Conservation (phyloP, 1,284 basidiomycete genomes). For the Malassezia vespertilionis region DNA sequence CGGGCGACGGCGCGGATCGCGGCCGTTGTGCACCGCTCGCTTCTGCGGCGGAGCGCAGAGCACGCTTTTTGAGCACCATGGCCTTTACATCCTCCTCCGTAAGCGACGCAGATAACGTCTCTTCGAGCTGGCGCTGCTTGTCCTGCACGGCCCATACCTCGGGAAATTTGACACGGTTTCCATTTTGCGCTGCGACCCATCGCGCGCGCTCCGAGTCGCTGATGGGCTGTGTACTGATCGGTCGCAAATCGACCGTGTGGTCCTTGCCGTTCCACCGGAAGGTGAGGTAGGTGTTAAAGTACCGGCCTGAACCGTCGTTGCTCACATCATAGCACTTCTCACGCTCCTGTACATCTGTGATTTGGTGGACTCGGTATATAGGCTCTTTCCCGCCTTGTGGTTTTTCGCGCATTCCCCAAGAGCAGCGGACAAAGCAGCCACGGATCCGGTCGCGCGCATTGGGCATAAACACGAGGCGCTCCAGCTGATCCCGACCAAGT, state of each 20-base stretch:
- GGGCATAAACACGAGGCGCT: conserved; percentile 59
- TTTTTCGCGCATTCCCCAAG: conserved; percentile 37
- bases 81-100: conserved; percentile 31
- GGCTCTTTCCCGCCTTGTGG: conserved; percentile 54
- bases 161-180: conserved; percentile 17
- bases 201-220: conserved; percentile 27
- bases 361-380: conserved; percentile 73
- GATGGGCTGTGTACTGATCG: conserved; percentile 23
- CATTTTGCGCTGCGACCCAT: conserved; percentile 21
- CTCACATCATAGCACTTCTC: conserved; percentile 66
- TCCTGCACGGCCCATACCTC: conserved; percentile 14
- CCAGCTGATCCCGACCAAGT: conserved; percentile 58
- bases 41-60: conserved; percentile 17
- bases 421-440: conserved; percentile 52
- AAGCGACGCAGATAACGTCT: conserved; percentile 23
- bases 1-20: neutral
- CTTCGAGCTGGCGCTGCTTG: conserved; percentile 28
- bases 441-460: conserved; percentile 68
- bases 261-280: conserved; percentile 27
- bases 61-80: conserved; percentile 27
- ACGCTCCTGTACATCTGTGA: conserved; percentile 55
- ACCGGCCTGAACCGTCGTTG: conserved; percentile 29
- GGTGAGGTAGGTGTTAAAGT: conserved; percentile 27
- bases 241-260: conserved; percentile 20
- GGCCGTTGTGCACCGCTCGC: conserved; percentile 2